These are phyloP conservation scores for Plantago lanceolata DNA, from an alignment of 305 asterid genomes.

Conservation along the genomic window DNA sequence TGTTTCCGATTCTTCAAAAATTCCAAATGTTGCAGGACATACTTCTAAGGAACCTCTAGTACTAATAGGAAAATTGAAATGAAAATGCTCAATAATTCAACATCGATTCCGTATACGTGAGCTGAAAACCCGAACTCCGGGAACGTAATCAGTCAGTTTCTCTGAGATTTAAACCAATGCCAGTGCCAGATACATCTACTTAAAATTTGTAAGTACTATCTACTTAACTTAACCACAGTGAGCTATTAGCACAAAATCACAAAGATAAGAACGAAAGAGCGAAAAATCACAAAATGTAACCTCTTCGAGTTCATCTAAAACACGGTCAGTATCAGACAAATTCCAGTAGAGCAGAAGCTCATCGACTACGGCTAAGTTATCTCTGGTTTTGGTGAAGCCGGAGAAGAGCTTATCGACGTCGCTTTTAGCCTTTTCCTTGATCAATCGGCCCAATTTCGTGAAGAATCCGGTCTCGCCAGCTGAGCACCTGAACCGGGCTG, in stretches of 20 bases:
- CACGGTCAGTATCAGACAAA: constrained; percentile 84
- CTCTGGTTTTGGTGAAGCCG: constrained; percentile 85
- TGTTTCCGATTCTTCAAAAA: too few relatives aligned
- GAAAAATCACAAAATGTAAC: constrained; percentile 22
- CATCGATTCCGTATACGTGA: too few relatives aligned
- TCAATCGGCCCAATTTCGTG: constrained; percentile 76
- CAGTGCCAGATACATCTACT: neutral
- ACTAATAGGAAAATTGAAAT: too few relatives aligned
- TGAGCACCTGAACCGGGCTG: constrained; percentile 63
- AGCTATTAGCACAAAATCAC: too few relatives aligned
- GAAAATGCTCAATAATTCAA: too few relatives aligned
- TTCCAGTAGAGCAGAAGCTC: constrained; percentile 95
- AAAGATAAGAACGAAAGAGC: neutral
- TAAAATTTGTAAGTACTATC: too few relatives aligned
- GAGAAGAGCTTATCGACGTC: constrained; percentile 86
- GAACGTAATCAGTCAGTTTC: too few relatives aligned
- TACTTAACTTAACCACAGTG: too few relatives aligned
- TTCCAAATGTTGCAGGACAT: too few relatives aligned
- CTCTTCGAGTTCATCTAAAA: constrained; percentile 92
- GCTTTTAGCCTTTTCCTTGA: constrained; percentile 87
- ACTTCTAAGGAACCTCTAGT: too few relatives aligned
- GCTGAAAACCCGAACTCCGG: too few relatives aligned
- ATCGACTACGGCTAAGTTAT: constrained; percentile 80
- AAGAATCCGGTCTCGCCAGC: constrained; percentile 82
- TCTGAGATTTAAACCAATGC: neutral